Percentiles rank a stretch among this genome's conserved stretches.
Evolutionary conservation across 441 rosid genomes (phyloP).

Genomic region (Hypseocharis bilobata): DNA sequence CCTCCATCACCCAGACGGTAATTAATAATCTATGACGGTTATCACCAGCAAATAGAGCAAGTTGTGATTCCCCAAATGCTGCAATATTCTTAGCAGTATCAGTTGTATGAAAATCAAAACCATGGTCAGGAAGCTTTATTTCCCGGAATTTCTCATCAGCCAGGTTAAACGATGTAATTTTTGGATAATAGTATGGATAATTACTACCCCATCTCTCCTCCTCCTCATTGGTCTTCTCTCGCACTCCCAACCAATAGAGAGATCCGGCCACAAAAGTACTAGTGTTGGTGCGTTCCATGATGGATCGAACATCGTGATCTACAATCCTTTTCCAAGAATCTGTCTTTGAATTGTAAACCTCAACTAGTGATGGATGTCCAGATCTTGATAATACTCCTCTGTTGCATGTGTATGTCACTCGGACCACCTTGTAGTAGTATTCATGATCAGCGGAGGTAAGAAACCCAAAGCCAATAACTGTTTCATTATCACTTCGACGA

Average conservation of each 20-base stretch:
- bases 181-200: not conserved
- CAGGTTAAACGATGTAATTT: not conserved
- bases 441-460: not conserved
- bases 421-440: not conserved
- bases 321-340: not conserved
- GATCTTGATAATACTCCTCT: not conserved
- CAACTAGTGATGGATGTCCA: not conserved
- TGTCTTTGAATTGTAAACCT: not conserved
- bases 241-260: not conserved
- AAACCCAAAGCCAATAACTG: not conserved
- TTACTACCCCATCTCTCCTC: not conserved
- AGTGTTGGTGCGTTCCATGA: not conserved
- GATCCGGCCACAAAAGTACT: not conserved
- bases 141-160: not conserved
- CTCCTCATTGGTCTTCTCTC: not conserved
- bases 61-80: slow-evolving; percentile 1
- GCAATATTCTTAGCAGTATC: not conserved
- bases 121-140: not conserved
- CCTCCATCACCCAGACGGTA: not conserved
- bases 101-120: not conserved
- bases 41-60: not conserved
- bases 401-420: not conserved
- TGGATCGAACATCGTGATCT: not conserved
- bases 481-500: not conserved
- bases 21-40: not conserved